Evolutionary conservation across 192 early-diverging fungal genomes (phyloP).

Genomic region (Coemansia furcata): DNA sequence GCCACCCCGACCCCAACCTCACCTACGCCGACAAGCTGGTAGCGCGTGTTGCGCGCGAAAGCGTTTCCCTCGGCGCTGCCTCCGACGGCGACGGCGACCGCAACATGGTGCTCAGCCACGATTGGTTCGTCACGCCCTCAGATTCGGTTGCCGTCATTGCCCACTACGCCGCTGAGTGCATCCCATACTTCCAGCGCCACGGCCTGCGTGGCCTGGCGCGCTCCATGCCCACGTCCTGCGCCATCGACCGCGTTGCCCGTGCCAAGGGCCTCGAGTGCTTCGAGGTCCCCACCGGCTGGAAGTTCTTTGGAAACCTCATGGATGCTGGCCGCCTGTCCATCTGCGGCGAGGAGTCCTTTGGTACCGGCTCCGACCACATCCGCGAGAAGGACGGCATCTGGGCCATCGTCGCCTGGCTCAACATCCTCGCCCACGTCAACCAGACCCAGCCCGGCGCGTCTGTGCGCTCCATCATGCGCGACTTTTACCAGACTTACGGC

Average conservation of each 20-base stretch:
- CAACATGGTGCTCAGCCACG: conserved; percentile 97
- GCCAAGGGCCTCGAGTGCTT: conserved; percentile 76
- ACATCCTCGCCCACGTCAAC: conserved; percentile 80
- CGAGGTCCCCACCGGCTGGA: conserved; percentile 92
- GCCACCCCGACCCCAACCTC: conserved; percentile 97
- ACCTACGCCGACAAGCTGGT: conserved; percentile 95
- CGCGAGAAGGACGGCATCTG: conserved; percentile 99
- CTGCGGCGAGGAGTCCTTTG: conserved; percentile 98
- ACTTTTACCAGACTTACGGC: conserved; percentile 81
- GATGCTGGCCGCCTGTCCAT: conserved; percentile 90
- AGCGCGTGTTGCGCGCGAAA: conserved; percentile 77
- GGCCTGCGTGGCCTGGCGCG: conserved; percentile 87
- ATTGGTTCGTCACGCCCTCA: conserved; percentile 93
- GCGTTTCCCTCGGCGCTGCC: conserved; percentile 87
- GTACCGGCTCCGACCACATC: conserved; percentile 97
- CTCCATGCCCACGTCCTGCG: conserved; percentile 93
- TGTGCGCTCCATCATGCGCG: conserved; percentile 77
- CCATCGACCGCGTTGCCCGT: conserved; percentile 85
- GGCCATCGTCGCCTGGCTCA: conserved; percentile 96
- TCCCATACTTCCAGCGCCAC: conserved; percentile 87
- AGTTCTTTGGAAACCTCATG: conserved; percentile 99
- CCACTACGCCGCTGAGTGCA: conserved; percentile 74
- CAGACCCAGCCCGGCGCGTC: conserved; percentile 55
- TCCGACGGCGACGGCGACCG: conserved; percentile 98
- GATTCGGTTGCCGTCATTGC: conserved; percentile 98